A percentile compares a stretch with the other conserved stretches of the same genome.
These are phyloP conservation scores for Tritrichomonas musculus DNA, from an alignment of 208 protist genomes.

Conservation along the genomic window DNA sequence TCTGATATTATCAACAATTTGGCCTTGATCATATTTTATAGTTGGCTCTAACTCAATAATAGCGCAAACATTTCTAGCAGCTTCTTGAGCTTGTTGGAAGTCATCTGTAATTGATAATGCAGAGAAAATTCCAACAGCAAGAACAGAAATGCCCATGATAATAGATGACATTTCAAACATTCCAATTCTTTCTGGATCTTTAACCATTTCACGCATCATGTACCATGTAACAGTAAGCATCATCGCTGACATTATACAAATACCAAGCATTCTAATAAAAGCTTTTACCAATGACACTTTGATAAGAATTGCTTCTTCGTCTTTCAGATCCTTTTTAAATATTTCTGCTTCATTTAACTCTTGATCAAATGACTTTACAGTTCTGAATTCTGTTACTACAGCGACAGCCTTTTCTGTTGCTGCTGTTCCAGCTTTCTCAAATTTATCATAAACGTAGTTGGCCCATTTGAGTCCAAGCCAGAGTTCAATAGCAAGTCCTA, in stretches of 20 bases:
- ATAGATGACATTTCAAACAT: too few relatives aligned
- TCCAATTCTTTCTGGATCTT: too few relatives aligned
- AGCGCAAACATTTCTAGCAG: background rate
- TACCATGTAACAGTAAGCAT: too few relatives aligned
- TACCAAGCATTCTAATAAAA: too few relatives aligned
- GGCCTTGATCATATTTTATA: background rate
- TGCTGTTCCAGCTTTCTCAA: background rate
- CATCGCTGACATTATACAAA: too few relatives aligned
- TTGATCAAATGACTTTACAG: background rate
- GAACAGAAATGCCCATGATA: too few relatives aligned
- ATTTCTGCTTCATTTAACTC: background rate
- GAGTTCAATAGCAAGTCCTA: background rate
- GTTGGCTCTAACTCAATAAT: background rate
- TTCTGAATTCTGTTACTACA: background rate
- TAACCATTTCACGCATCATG: too few relatives aligned
- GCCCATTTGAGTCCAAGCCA: background rate
- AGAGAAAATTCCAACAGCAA: too few relatives aligned
- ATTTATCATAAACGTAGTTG: background rate
- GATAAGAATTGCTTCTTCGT: too few relatives aligned
- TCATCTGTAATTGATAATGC: background rate
- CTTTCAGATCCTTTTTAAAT: too few relatives aligned
- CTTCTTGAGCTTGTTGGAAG: background rate
- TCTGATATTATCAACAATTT: too few relatives aligned
- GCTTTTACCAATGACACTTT: too few relatives aligned
- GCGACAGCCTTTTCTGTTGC: background rate